Base-by-base conservation (phyloP, 1,284 basidiomycete genomes). In the Cryptococcus amylolentus region DNA sequence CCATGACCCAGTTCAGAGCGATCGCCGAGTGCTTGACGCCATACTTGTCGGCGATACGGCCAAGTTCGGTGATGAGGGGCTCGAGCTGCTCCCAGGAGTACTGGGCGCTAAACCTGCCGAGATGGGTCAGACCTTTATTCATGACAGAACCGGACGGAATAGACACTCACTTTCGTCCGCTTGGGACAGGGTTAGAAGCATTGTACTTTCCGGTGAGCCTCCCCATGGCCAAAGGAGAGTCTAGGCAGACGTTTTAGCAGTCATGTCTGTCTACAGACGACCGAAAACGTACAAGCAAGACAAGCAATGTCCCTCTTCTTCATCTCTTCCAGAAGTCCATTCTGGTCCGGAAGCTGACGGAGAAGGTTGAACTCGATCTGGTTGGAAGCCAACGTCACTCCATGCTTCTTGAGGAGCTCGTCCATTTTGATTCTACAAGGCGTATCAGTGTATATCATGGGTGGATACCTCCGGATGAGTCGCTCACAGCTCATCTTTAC, bases 1-100 rank as follows among this genome's bases (percentile, higher is more conserved):
- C 58, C 35, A 77, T 70, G 16, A 77, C 72, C 75, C 75, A 77
- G 42, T 72, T 72, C 50, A 77, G 58, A n/a, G 73, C 75, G 20
- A 77, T 64, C 4, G 74, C 73, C 2, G 67, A 67, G 7, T 70
- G 57, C 5, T 68, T 60, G 7, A 77, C 73, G 26, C 59, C 63
- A 48, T 75, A 61, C 48, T 67, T 69, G 26, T 65, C 58, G 2
- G 68, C 67, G n/a, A 77, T 62, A n/a, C 37, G 39, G 12, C 64
- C 57, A 64, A 76, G 68, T 10, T 62, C 61, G 7, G 62, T 61
- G 4, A 77, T 49, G 5, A 77, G 63, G 14, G 75, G 73, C 14
- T 73, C 71, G 45, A 77, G 58, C 51, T 70, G 54, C 28, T 70
- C 68, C 72, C 64, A 67, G 0, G 67, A 61, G 43, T 62, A 60